Evolutionary conservation across 1,139 yeast genomes (phyloP), one percentile per base, ranked within the genome.

Genomic region (Zygosaccharomyces pseudobailii): DNA sequence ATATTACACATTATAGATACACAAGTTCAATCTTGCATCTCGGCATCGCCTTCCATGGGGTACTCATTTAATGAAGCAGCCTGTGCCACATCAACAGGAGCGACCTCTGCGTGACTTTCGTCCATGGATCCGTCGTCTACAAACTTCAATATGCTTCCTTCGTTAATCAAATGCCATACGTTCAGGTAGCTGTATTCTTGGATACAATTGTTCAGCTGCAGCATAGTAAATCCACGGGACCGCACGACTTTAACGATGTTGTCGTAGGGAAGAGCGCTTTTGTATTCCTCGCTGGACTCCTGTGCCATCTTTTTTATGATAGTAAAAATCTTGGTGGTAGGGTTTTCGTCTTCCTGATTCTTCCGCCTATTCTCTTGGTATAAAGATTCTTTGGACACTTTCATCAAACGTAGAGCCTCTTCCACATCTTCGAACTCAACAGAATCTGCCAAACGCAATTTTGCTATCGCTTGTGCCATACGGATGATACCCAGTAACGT

Each of bases 391-490:
- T 90, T 87, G 23, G 96, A 88, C 19, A 87, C 96, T 57, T 84
- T 84, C 50, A 85, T 74, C 57, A 94, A 76, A 61, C 98, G 78
- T 59, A 94, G 73, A 0, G 98, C 96, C 70, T 94, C 99, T 62
- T 94, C 97, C 33, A 94, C 97, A 68, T 94, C 98, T 51, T 79
- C 87, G 44, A 75, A 70, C 24, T 75, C 75, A 6, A 94, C 98
- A 13, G 66, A 70, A 53, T 84, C 75, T 50, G 84, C 82, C 65
- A 92, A 87, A 61, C 97, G 78, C 52, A 94, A 74, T 61, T 97
- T 79, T 0, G 98, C 97, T 53, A 87, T 75, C 0, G 97, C 98
- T 69, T 92, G 97, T 1, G 98, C 79, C 76, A 94, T 75, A 71
- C 99, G 84, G 59, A 94, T 72, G 46, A 94, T 84, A 57, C 95